A percentile compares a stretch with the other conserved stretches of the same genome.
These are phyloP conservation scores for Syzygium jambos DNA, from an alignment of 345 rosid species.

Conservation along the genomic window DNA sequence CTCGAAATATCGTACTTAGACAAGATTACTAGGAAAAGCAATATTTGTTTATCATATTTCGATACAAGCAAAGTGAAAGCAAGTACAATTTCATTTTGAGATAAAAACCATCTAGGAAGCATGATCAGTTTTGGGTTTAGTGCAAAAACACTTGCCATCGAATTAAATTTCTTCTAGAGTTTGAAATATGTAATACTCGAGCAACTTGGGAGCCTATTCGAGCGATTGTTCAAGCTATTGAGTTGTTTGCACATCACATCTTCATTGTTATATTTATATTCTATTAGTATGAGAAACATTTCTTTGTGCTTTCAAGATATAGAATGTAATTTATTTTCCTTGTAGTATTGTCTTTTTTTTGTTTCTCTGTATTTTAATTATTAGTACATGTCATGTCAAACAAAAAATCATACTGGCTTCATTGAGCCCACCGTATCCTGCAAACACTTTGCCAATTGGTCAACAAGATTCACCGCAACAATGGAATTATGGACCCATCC, in stretches of 20 bases:
- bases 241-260: not conserved
- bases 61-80: not conserved
- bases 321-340: not conserved
- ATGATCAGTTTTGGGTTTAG: not conserved
- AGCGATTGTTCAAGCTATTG: not conserved
- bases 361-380: not conserved
- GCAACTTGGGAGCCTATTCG: not conserved
- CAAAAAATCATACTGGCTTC: not conserved
- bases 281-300: not conserved
- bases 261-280: not conserved
- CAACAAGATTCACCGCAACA: not conserved
- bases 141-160: not conserved
- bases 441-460: not conserved
- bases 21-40: not conserved
- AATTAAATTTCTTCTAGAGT: not conserved
- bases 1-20: not conserved
- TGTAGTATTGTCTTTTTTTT: not conserved
- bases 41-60: not conserved
- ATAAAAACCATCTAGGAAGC: too few relatives aligned
- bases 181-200: not conserved
- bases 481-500: not conserved
- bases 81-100: too few relatives aligned
- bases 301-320: not conserved
- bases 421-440: not conserved
- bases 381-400: not conserved